Evolutionary conservation across 495 filamentous ascomycete species (phyloP).

Genomic region (Tetracladium marchalianum): DNA sequence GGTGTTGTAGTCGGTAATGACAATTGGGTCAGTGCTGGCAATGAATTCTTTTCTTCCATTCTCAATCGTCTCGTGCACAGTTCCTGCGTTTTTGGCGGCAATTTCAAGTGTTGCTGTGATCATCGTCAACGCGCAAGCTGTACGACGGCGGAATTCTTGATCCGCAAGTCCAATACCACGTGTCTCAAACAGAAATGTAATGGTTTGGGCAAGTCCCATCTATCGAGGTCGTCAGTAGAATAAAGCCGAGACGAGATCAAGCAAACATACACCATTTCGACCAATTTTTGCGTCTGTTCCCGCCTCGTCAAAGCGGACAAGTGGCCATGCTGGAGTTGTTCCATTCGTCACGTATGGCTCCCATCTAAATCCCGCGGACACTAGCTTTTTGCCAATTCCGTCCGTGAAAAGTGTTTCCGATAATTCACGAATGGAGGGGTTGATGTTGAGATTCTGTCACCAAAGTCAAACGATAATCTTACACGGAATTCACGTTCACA

Average conservation of each 20-base stretch:
- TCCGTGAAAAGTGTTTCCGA: slow-evolving; percentile 23
- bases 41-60: slow-evolving; percentile 19
- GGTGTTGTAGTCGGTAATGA: slow-evolving; percentile 21
- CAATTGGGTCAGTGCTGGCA: slow-evolving; percentile 15
- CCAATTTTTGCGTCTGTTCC: slow-evolving; percentile 25
- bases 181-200: slow-evolving; percentile 23
- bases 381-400: slow-evolving; percentile 15
- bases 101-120: slow-evolving; percentile 22
- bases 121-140: slow-evolving; percentile 23
- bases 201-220: no score
- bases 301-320: slow-evolving; percentile 20
- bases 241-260: slow-evolving; percentile 15
- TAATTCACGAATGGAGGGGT: slow-evolving; percentile 22
- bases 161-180: slow-evolving; percentile 24
- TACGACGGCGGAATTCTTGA: slow-evolving; percentile 23
- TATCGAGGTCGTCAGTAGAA: no score
- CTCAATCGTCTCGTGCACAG: slow-evolving; percentile 22
- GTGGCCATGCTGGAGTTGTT: background rate
- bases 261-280: slow-evolving; percentile 22
- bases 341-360: slow-evolving; percentile 25
- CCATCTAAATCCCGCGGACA: slow-evolving; percentile 20
- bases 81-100: slow-evolving; percentile 18
- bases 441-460: slow-evolving; percentile 23
- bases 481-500: no score
- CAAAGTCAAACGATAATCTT: no score